Conservation (phyloP, 495 filamentous ascomycete genomes). For the Astrothelium subdiscretum region DNA sequence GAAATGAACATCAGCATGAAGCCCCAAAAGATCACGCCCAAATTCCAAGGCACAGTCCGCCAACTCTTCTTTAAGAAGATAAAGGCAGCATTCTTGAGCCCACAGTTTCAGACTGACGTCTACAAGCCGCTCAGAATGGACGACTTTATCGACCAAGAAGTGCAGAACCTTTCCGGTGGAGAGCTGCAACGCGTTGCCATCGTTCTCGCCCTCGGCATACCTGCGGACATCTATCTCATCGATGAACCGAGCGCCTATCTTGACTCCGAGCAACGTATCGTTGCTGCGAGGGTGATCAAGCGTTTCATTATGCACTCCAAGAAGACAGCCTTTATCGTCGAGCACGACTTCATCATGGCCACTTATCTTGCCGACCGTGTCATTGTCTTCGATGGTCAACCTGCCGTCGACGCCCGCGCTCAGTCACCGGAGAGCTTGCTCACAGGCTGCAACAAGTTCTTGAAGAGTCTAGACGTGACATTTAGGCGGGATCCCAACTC, state of each 20-base stretch:
- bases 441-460: conserved; percentile 92
- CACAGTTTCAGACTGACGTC: conserved; percentile 98
- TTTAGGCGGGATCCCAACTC: conserved; percentile 97
- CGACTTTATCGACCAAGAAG: conserved; percentile 98
- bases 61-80: conserved; percentile 96
- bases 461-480: conserved; percentile 91
- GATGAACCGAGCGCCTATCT: conserved; percentile 93
- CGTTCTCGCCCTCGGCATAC: conserved; percentile 83
- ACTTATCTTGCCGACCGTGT: conserved; percentile 95
- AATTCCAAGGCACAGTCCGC: conserved; percentile 90
- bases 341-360: conserved; percentile 99
- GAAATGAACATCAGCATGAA: conserved; percentile 98
- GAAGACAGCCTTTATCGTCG: conserved; percentile 97
- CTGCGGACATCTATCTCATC: conserved; percentile 98
- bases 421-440: conserved; percentile 84
- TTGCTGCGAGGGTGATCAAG: conserved; percentile 94
- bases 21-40: conserved; percentile 97
- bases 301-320: conserved; percentile 99
- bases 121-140: conserved; percentile 97
- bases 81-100: conserved; percentile 87
- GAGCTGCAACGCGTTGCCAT: conserved; percentile 98
- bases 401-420: conserved; percentile 75
- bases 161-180: conserved; percentile 96
- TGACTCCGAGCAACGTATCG: conserved; percentile 97
- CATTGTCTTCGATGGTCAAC: conserved; percentile 93